Evolutionary conservation across 306 rosid genomes (phyloP), one percentile per base, ranked within the genome.

Genomic region (Quercus variabilis): DNA sequence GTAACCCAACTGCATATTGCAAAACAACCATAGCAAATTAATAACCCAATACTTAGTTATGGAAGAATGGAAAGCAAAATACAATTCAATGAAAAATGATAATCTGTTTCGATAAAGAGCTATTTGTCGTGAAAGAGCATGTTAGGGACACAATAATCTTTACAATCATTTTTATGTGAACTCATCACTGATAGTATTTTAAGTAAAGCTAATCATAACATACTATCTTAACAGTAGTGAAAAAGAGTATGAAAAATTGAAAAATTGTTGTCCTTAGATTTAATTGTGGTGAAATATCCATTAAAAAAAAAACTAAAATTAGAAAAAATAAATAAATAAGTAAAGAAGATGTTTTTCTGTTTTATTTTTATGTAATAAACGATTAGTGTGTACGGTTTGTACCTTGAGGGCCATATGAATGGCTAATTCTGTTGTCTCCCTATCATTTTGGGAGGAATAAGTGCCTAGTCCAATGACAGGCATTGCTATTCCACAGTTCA

Each of bases 401-500:
- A 94, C 99, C 93, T 92, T 71, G 38, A 94, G 88, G 78, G 97
- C 97, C 86, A 78, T 86, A 75, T 87, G 92, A 71, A 92, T 82
- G 8, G 97, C 97, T 65, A 84, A 76, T 81, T 91, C 89, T 56
- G 92, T 87, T 30, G 82, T 82, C 43, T 83, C 84, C 78, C 79
- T 80, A 62, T 92, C 91, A 82, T 87, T 76, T 81, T 89, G 92
- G 77, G 58, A 86, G 62, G 97, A 89, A 67, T 88, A 94, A 58
- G 99, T 92, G 81, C 99, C 99, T 31, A 90, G 85, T 38, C 97
- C 99, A 79, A 94, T 81, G 76, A 80, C 81, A 55, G 97, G 99
- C 93, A 94, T 87, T 85, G 87, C 80, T 76, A 90, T 85, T 38
- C 97, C 99, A 86, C 82, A 79, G 69, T 90, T 91, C 91, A 94